A percentile compares a stretch with the other conserved stretches of the same genome.
phyloP scores from a whole-genome alignment of 164 flowering plant species.

The Aristolochia contorta region DNA sequence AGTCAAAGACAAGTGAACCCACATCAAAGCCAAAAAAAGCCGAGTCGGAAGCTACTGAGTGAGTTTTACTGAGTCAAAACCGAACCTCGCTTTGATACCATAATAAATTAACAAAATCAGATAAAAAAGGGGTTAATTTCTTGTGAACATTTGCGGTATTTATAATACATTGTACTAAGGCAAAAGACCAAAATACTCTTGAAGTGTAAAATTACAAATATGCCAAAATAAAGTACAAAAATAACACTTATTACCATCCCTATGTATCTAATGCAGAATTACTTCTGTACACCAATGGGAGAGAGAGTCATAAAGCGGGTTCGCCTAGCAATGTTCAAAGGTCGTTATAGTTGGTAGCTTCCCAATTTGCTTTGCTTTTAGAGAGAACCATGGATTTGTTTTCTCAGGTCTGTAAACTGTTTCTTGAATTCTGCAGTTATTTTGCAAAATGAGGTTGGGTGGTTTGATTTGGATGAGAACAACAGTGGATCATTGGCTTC shows the following conservation, averaged over 20 bases:
- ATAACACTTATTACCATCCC: conserved; percentile 40
- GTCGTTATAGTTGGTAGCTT: conserved; percentile 14
- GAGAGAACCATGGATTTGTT: background rate
- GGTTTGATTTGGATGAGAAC: conserved; percentile 77
- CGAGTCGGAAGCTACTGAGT: no score
- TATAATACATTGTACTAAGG: no score
- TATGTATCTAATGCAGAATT: conserved; percentile 56
- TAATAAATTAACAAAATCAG: no score
- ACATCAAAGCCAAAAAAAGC: no score
- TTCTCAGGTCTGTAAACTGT: background rate
- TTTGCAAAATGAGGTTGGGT: conserved; percentile 67
- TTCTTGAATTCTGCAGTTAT: conserved; percentile 37
- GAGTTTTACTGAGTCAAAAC: no score
- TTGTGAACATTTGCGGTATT: no score
- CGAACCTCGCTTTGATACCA: no score
- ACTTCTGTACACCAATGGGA: conserved; percentile 61
- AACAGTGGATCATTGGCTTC: conserved; percentile 45
- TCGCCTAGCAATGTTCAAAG: conserved; percentile 68
- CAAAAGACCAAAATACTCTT: no score
- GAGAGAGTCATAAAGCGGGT: conserved; percentile 61
- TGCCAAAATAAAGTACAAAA: no score
- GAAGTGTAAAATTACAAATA: no score
- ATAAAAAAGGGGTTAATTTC: no score
- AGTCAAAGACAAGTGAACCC: no score
- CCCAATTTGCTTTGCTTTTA: background rate